These are phyloP conservation scores for Aciculosporium take DNA, from an alignment of 2,329 filamentous ascomycete species.

Conservation along the genomic window DNA sequence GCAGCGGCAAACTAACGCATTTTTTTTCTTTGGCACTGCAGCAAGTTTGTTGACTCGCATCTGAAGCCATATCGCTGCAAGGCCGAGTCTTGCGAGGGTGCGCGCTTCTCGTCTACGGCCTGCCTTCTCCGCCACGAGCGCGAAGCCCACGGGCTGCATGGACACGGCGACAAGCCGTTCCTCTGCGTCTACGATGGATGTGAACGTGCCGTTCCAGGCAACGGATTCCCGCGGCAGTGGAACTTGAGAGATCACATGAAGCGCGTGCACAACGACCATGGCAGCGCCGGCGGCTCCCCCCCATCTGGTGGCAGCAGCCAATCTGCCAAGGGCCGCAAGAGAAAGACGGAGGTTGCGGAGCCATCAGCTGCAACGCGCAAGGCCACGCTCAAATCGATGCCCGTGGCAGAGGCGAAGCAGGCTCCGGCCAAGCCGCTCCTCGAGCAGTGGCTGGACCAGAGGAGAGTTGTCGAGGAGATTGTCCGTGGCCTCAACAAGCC, in stretches of 20 bases:
- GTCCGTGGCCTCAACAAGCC: slow-evolving; percentile 35
- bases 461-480: slow-evolving; percentile 46
- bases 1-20: slow-evolving; percentile 16
- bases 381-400: slow-evolving; percentile 28
- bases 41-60: slow-evolving; percentile 96
- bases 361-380: slow-evolving; percentile 30
- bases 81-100: slow-evolving; percentile 65
- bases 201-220: slow-evolving; percentile 65
- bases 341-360: slow-evolving; percentile 39
- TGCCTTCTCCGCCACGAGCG: slow-evolving; percentile 90
- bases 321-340: slow-evolving; percentile 39
- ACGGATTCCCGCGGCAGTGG: slow-evolving; percentile 90
- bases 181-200: slow-evolving; percentile 80
- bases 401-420: slow-evolving; percentile 20
- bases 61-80: slow-evolving; percentile 95
- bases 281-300: slow-evolving; percentile 28
- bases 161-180: slow-evolving; percentile 84
- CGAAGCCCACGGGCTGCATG: slow-evolving; percentile 90
- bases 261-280: slow-evolving; percentile 64
- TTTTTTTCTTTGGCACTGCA: slow-evolving; percentile 21
- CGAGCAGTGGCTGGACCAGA: slow-evolving; percentile 47
- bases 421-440: slow-evolving; percentile 26
- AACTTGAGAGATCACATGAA: slow-evolving; percentile 97
- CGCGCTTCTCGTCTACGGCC: slow-evolving; percentile 87
- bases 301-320: slow-evolving; percentile 18